A percentile compares a stretch with the other conserved stretches of the same genome.
Conservation (phyloP, 805 yeast genomes). For the Jamesozyma jinghongensis region DNA sequence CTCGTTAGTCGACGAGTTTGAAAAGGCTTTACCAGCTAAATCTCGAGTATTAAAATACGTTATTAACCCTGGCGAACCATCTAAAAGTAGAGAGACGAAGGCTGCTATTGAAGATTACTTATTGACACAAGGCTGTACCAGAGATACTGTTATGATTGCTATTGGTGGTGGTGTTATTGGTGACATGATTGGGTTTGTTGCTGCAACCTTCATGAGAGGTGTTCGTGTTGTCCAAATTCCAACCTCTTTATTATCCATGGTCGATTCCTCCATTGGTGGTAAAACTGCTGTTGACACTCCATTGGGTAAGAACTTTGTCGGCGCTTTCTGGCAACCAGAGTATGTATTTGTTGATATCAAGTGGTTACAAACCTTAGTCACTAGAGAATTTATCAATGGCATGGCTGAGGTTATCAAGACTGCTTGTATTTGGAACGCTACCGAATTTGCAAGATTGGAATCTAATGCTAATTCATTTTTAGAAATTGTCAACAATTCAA, state of each 20-base stretch:
- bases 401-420: slow-evolving; percentile 98
- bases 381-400: slow-evolving; percentile 92
- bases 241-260: slow-evolving; percentile 91
- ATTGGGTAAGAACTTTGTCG: slow-evolving; percentile 87
- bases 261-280: slow-evolving; percentile 96
- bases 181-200: slow-evolving; percentile 97
- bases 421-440: slow-evolving; percentile 95
- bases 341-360: slow-evolving; percentile 81
- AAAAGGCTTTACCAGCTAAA: slow-evolving; percentile 35
- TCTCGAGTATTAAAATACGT: slow-evolving; percentile 64
- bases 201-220: slow-evolving; percentile 99
- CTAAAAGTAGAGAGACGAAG: slow-evolving; percentile 80
- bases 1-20: slow-evolving; percentile 38
- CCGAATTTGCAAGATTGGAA: slow-evolving; percentile 80
- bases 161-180: slow-evolving; percentile 99
- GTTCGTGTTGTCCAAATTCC: slow-evolving; percentile 91
- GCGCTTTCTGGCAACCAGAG: slow-evolving; percentile 95
- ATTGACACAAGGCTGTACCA: slow-evolving; percentile 75
- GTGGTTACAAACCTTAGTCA: slow-evolving; percentile 81
- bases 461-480: slow-evolving; percentile 60
- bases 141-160: slow-evolving; percentile 91
- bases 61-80: slow-evolving; percentile 89
- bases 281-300: slow-evolving; percentile 98
- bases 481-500: slow-evolving; percentile 44
- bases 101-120: slow-evolving; percentile 89